phyloP scores from a whole-genome alignment of 306 rosid genomes.

The Hippophae gyantsensis region DNA sequence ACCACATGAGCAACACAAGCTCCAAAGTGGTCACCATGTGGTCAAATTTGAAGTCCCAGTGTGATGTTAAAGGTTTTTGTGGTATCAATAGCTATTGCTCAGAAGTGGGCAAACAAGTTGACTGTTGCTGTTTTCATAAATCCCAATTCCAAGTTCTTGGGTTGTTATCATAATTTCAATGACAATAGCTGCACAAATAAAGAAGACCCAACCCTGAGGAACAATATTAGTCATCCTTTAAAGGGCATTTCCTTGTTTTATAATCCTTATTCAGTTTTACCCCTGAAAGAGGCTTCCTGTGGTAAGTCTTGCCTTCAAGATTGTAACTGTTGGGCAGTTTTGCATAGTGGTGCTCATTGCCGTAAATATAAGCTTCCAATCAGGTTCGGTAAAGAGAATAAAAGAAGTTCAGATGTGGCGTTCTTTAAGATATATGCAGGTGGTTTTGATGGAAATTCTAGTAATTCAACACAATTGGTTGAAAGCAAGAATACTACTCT shows the following conservation, averaged over 20 bases:
- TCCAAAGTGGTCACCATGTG: no score
- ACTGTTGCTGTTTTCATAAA: constrained; percentile 13
- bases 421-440: constrained; percentile 1
- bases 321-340: constrained; percentile 19
- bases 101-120: neutral
- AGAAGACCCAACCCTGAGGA: neutral
- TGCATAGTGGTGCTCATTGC: neutral
- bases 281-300: neutral
- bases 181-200: neutral
- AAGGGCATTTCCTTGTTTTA: neutral
- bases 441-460: no score
- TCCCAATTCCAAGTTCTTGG: neutral
- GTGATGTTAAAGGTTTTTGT: neutral
- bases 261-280: constrained; percentile 5
- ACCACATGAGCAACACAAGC: no score
- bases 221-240: neutral
- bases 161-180: constrained; percentile 3
- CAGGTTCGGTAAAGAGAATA: neutral
- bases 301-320: constrained; percentile 15
- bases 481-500: neutral
- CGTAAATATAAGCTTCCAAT: constrained; percentile 15
- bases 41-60: no score
- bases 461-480: neutral
- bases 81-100: constrained; percentile 20
- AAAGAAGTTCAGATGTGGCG: neutral